Base-by-base conservation (phyloP, 139 green algal genomes). In the Micromonas commoda region DNA sequence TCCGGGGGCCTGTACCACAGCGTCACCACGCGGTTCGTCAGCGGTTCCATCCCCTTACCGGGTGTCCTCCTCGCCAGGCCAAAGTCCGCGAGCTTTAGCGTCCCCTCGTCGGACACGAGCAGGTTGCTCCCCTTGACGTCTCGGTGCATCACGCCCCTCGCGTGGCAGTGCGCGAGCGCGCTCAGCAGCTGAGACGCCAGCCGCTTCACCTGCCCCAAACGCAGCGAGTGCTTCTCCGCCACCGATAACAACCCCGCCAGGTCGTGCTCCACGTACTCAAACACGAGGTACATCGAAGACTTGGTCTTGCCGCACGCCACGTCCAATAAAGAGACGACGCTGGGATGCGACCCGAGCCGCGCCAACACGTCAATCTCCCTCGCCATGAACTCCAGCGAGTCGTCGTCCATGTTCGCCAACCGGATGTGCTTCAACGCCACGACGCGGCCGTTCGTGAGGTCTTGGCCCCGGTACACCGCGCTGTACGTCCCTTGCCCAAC, bases 101-200 rank as follows among this genome's bases (percentile, higher is more conserved):
- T 65, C 31, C 84, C 83, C 32, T 77, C 45, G 39, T 85, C 80
- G 32, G 81, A 71, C 13, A 79, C 78, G 24, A 88, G 83, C 61
- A 88, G 78, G 54, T 88, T 88, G 23, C 73, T 81, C 23, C 83
- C 83, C 83, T 88, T 88, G 3, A 88, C 35, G 57, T 88, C 84
- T 0, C 84, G 66, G 66, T 88, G 84, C 21, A 88, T 81, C 52
- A 87, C 81, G 82, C 83, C 86, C 33, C 85, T 84, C 45, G 81
- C 77, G 81, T 88, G 84, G n/a, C 87, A 73, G 63, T 86, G 87
- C 64, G 82, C 37, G 29, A 86, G 45, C 3, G 77, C 84, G 21
- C 82, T 82, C 9, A 88, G 82, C 39, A 88, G 29, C 80, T 88
- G 84, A 82, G 82, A 88, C n/a, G 86, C 66, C 21, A 85, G 33